These are phyloP conservation scores for Pseudomassariella vexata DNA, from an alignment of 2,329 filamentous ascomycete species.

Conservation along the genomic window DNA sequence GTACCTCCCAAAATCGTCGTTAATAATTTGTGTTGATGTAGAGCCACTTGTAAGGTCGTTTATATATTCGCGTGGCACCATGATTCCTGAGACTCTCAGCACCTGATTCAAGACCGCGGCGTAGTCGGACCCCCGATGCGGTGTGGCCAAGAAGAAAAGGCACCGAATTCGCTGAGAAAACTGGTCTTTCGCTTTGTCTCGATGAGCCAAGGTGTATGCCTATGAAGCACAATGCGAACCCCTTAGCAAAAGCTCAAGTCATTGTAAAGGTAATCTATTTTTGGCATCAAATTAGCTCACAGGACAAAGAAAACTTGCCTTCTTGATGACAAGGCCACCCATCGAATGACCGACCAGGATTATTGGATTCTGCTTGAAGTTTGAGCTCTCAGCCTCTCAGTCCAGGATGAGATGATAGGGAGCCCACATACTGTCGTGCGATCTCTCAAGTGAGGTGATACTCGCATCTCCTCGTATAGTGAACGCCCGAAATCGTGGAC, in stretches of 20 bases:
- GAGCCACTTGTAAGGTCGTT: constrained; percentile 18
- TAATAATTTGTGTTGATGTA: constrained; percentile 19
- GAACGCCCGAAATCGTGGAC: constrained; percentile 21
- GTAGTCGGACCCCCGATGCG: constrained; percentile 26
- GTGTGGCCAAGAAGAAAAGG: constrained; percentile 29
- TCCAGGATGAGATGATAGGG: no score
- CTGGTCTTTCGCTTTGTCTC: no score
- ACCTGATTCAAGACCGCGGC: constrained; percentile 20
- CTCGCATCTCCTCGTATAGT: constrained; percentile 18
- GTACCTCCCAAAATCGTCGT: constrained; percentile 24
- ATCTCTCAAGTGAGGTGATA: constrained; percentile 10
- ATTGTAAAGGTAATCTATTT: no score
- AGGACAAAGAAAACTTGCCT: constrained; percentile 13
- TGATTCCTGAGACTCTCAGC: constrained; percentile 12
- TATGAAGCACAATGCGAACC: no score
- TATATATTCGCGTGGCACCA: constrained; percentile 16
- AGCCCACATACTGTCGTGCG: constrained; percentile 4
- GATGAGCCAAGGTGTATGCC: no score
- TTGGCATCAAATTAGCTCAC: no score
- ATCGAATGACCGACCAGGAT: constrained; percentile 23
- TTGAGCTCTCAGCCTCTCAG: no score
- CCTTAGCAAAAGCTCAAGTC: no score
- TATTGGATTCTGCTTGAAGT: constrained; percentile 14
- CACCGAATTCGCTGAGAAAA: constrained; percentile 15
- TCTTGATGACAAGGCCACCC: constrained; percentile 27